phyloP scores from a whole-genome alignment of 2,329 filamentous ascomycete species.

The Thielaviopsis punctulata region DNA sequence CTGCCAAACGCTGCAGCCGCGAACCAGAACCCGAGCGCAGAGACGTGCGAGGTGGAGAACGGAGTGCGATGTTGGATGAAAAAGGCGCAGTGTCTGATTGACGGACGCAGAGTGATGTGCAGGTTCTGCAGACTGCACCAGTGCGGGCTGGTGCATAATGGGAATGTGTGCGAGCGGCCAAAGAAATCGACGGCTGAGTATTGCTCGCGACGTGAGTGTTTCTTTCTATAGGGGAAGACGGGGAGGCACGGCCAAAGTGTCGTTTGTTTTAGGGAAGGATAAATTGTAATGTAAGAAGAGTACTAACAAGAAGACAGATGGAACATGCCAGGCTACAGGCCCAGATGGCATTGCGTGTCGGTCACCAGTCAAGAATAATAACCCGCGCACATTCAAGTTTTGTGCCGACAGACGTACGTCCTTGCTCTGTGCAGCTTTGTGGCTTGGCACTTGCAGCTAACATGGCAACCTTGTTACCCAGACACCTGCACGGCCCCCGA shows the following conservation, averaged over 20 bases:
- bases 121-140: slow-evolving; percentile 4
- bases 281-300: neutral
- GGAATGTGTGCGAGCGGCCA: slow-evolving; percentile 1
- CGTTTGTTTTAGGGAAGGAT: neutral
- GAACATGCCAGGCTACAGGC: slow-evolving; percentile 9
- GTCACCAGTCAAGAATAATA: slow-evolving; percentile 14
- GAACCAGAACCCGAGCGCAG: neutral
- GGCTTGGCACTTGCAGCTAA: neutral
- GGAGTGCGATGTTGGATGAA: slow-evolving; percentile 3
- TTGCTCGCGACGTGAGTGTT: slow-evolving; percentile 10
- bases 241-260: neutral
- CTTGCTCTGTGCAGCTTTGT: neutral
- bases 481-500: slow-evolving; percentile 14
- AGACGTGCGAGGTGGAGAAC: slow-evolving; percentile 1
- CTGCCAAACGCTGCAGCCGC: neutral
- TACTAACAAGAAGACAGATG: slow-evolving; percentile 10
- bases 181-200: slow-evolving; percentile 2
- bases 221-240: neutral
- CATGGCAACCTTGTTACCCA: neutral
- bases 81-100: neutral
- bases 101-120: neutral
- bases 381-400: slow-evolving; percentile 14
- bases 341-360: slow-evolving; percentile 11
- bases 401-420: slow-evolving; percentile 15
- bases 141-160: neutral